Evolutionary conservation across 352 stramenopile species (phyloP).

Genomic region (Phytophthora foliorum): DNA sequence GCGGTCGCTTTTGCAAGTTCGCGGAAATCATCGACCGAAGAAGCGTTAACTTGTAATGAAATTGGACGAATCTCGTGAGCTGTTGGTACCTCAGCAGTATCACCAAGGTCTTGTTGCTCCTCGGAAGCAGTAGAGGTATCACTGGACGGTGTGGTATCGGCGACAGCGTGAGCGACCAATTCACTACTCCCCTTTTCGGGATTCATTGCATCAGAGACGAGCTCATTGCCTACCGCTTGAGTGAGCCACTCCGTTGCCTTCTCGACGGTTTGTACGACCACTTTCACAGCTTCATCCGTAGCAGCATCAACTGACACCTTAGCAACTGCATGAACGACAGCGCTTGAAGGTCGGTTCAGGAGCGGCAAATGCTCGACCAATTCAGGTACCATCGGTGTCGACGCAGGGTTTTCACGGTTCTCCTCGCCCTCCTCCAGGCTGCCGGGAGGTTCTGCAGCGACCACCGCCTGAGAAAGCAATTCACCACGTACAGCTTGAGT

Average conservation of each 20-base stretch:
- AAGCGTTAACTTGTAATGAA: background rate
- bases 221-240: constrained; percentile 15
- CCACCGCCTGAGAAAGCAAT: constrained; percentile 26
- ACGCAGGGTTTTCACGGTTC: background rate
- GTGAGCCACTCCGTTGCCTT: constrained; percentile 12
- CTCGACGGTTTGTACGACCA: constrained; percentile 18
- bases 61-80: constrained; percentile 7
- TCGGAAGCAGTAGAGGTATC: background rate
- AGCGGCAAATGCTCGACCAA: background rate
- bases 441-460: background rate
- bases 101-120: background rate
- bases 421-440: background rate
- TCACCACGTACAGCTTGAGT: constrained; percentile 15
- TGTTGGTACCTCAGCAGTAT: background rate
- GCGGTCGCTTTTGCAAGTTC: constrained; percentile 23
- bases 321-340: constrained; percentile 26
- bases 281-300: constrained; percentile 19
- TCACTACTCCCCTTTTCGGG: too few relatives aligned
- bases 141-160: background rate
- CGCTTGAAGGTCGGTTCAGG: constrained; percentile 1
- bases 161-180: constrained; percentile 6
- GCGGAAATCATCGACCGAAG: background rate
- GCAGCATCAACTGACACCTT: constrained; percentile 24
- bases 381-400: too few relatives aligned
- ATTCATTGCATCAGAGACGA: constrained; percentile 18